phyloP scores from a whole-genome alignment of 73 alveolate species.

The Tetrahymena malaccensis region DNA sequence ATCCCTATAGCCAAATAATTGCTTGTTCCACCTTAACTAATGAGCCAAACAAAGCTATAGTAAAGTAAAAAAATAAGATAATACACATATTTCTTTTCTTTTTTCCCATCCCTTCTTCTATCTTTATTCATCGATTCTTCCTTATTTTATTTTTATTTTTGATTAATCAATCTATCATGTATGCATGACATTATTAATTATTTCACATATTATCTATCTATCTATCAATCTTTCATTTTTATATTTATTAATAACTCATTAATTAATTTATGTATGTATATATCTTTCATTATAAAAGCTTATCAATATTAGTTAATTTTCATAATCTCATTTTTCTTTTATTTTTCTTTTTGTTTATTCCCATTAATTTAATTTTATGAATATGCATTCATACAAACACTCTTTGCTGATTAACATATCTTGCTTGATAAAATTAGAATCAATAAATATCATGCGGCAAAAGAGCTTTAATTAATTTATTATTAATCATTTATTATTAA shows the following conservation, averaged over 20 bases:
- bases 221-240: neutral
- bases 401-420: neutral
- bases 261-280: too few relatives aligned
- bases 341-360: neutral
- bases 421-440: neutral
- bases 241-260: neutral
- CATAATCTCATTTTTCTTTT: neutral
- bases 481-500: neutral
- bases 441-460: neutral
- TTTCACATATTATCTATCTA: neutral
- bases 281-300: neutral
- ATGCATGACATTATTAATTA: neutral
- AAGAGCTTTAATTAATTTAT: neutral
- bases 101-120: constrained; percentile 1
- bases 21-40: neutral
- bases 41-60: neutral
- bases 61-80: neutral
- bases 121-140: neutral
- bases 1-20: neutral
- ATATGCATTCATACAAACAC: neutral
- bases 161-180: neutral
- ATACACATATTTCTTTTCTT: neutral
- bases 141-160: neutral
- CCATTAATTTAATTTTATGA: neutral
- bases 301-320: neutral